Evolutionary conservation across 1,284 basidiomycete genomes (phyloP), one percentile per base, ranked within the genome.

Genomic region (Leccinum huronense): DNA sequence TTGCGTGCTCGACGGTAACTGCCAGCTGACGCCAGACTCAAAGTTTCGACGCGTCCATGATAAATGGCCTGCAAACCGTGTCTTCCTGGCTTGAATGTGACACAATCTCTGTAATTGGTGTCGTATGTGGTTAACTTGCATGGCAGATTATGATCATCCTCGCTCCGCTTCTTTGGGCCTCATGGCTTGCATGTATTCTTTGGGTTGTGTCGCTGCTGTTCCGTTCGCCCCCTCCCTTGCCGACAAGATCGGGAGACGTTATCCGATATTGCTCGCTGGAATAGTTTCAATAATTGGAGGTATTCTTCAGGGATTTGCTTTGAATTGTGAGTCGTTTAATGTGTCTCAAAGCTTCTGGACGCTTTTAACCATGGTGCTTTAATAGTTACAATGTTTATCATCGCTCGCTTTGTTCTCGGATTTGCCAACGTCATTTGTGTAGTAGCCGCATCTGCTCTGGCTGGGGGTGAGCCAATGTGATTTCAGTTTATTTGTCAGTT

Each of bases 41-140:
- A 62, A 71, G 70, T 2, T 70, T 70, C 5, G 67, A 72, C 3
- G 30, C 53, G 5, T 60, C 69, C 30, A 65, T 71, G 62, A 3
- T 70, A 6, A 71, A 65, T 61, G 63, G 68, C 14, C 33, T 70
- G 13, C 69, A 70, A 34, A 62, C 70, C 9, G 69, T 72, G 13
- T 23, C 67, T 13, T 72, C 69, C 1, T 70, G 69, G 69, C 53
- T 70, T 23, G 67, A 70, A 33, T 72, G 69, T 70, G 53, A 67
- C 59, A 3, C 27, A 8, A 3, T 55, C 23, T 16, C n/a, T 34
- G 7, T n/a, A 14, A 13, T 42, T 8, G 13, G 33, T n/a, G 33
- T 33, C n/a, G 13, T 7, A 30, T 38, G n/a, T 1, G 1, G 14
- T 59, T 68, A 23, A 69, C 57, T 19, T 7, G 19, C 38, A 27